These are phyloP conservation scores for Exophiala mesophila DNA, from an alignment of 2,329 filamentous ascomycete species.

Conservation along the genomic window DNA sequence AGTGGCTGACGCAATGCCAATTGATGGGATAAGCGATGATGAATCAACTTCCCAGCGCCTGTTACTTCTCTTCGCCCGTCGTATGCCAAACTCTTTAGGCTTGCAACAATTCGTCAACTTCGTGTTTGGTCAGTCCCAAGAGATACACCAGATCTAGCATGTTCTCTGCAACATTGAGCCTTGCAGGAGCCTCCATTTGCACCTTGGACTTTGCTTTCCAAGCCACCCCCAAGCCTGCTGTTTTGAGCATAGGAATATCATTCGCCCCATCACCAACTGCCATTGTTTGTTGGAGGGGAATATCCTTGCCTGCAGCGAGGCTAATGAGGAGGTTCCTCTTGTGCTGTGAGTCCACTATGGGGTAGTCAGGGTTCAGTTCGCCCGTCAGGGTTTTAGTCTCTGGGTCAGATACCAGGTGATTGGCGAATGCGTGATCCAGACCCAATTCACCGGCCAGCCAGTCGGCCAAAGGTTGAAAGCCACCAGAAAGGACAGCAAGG, in stretches of 20 bases:
- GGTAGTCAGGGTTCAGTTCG: constrained; percentile 47
- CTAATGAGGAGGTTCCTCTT: constrained; percentile 53
- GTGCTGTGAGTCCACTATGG: constrained; percentile 56
- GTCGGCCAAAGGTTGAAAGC: constrained; percentile 80
- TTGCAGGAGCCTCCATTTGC: constrained; percentile 55
- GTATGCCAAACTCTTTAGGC: constrained; percentile 11
- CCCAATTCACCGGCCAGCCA: constrained; percentile 80
- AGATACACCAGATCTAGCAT: constrained; percentile 57
- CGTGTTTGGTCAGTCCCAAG: constrained; percentile 49
- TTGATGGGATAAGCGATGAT: too few relatives aligned
- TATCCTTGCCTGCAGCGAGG: constrained; percentile 51
- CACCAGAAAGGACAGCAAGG: constrained; percentile 85
- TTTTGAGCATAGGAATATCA: constrained; percentile 60
- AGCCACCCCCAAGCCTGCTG: constrained; percentile 58
- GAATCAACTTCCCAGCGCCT: too few relatives aligned
- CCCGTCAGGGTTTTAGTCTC: constrained; percentile 50
- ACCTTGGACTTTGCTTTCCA: constrained; percentile 63
- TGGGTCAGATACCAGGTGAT: constrained; percentile 55
- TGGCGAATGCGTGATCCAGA: constrained; percentile 83
- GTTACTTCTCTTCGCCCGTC: too few relatives aligned
- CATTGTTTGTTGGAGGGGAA: constrained; percentile 51
- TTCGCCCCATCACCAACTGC: constrained; percentile 62
- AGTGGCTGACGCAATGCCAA: too few relatives aligned
- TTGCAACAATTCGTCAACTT: constrained; percentile 43
- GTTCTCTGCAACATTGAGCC: constrained; percentile 52